phyloP scores from a whole-genome alignment of 768 basidiomycete species.

The Boletus rex-veris region DNA sequence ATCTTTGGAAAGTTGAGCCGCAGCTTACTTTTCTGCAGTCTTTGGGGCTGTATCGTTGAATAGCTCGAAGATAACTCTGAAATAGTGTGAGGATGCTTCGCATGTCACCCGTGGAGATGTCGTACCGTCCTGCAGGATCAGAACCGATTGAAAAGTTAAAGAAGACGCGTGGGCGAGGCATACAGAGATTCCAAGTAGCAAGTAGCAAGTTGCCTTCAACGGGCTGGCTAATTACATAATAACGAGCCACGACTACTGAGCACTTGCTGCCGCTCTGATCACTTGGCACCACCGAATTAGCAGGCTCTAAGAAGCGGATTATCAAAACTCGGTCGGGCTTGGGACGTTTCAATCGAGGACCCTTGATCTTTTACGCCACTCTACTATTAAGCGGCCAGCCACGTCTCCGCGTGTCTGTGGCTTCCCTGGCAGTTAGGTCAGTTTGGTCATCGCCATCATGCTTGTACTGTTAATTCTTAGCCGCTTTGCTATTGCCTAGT shows the following conservation, averaged over 20 bases:
- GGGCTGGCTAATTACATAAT: constrained; percentile 13
- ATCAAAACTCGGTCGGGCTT: neutral
- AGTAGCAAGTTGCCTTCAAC: neutral
- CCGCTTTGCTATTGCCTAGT: constrained; percentile 2
- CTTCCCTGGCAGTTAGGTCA: neutral
- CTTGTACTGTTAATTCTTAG: constrained; percentile 1
- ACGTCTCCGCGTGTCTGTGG: neutral
- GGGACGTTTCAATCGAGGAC: neutral
- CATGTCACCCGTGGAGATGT: neutral
- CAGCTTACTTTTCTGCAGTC: constrained; percentile 72
- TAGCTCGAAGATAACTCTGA: constrained; percentile 71
- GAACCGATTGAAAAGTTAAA: constrained; percentile 58
- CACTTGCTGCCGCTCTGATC: neutral
- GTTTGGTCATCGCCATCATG: neutral
- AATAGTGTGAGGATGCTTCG: constrained; percentile 10
- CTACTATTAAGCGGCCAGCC: neutral
- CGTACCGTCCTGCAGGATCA: constrained; percentile 54
- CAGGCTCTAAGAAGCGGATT: neutral
- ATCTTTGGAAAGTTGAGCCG: neutral
- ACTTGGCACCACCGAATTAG: neutral
- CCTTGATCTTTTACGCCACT: neutral
- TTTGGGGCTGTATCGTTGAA: constrained; percentile 70
- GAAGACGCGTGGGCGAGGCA: constrained; percentile 63
- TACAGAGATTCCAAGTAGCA: constrained; percentile 17
- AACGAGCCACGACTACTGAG: no score